Evolutionary conservation across 2,329 filamentous ascomycete genomes (phyloP).

Genomic region (Fusarium keratoplasticum): DNA sequence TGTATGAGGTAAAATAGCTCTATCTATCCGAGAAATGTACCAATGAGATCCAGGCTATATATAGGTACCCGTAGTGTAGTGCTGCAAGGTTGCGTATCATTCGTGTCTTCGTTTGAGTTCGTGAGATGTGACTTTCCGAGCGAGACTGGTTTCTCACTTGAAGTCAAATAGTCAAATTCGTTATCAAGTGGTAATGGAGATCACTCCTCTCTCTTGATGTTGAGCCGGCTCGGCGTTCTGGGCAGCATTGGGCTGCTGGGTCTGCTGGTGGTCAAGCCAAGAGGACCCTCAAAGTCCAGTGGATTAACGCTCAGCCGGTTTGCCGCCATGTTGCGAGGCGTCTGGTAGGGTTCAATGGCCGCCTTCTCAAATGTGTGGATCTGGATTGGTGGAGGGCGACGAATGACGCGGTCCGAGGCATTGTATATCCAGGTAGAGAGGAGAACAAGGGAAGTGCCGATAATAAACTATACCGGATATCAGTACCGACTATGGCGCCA

Average conservation of each 20-base stretch:
- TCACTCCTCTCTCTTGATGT: conserved; percentile 54
- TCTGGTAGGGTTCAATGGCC: conserved; percentile 63
- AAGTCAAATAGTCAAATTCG: background rate
- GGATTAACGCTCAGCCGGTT: conserved; percentile 54
- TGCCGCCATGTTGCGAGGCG: conserved; percentile 49
- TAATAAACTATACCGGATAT: conserved; percentile 72
- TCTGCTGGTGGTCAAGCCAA: conserved; percentile 59
- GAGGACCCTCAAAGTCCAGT: conserved; percentile 50
- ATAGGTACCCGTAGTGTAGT: conserved; percentile 14
- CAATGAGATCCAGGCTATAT: conserved; percentile 35
- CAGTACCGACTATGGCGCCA: background rate
- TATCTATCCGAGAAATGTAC: conserved; percentile 38
- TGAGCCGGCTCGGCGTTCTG: conserved; percentile 52
- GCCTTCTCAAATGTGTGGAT: conserved; percentile 84
- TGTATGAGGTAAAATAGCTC: conserved; percentile 10
- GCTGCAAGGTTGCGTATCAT: conserved; percentile 20
- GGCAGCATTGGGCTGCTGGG: conserved; percentile 60
- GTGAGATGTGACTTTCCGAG: conserved; percentile 28
- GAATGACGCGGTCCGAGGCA: conserved; percentile 66
- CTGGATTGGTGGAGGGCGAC: conserved; percentile 72
- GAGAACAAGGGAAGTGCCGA: conserved; percentile 84
- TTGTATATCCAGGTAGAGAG: conserved; percentile 89
- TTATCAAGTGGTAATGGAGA: background rate
- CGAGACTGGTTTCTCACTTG: conserved; percentile 22
- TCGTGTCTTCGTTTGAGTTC: conserved; percentile 37